These are phyloP conservation scores for Lodderomyces beijingensis DNA, from an alignment of 1,139 yeast genomes.

Conservation along the genomic window DNA sequence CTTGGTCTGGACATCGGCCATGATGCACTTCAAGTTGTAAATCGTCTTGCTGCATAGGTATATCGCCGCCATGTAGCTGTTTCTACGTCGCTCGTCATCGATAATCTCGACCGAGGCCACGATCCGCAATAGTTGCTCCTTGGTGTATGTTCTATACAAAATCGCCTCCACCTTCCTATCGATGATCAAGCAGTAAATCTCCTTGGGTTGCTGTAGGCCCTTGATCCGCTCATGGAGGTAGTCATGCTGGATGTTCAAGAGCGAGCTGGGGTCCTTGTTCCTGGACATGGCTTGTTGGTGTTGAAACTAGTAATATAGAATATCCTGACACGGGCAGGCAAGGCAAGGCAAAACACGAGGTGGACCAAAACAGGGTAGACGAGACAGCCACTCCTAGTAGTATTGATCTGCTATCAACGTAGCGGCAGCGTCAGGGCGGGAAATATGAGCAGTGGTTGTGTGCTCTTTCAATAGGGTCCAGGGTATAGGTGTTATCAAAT, in stretches of 20 bases:
- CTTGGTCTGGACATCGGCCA: slow-evolving; percentile 37
- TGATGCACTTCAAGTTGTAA: slow-evolving; percentile 38
- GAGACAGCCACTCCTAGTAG: no score
- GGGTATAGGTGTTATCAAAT: no score
- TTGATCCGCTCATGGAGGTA: slow-evolving; percentile 35
- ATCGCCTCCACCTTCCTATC: slow-evolving; percentile 36
- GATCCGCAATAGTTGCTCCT: slow-evolving; percentile 35
- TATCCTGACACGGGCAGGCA: slow-evolving; percentile 1
- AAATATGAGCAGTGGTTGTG: no score
- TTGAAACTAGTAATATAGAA: no score
- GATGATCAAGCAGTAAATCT: slow-evolving; percentile 34
- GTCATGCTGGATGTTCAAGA: slow-evolving; percentile 31
- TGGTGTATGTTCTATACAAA: slow-evolving; percentile 31
- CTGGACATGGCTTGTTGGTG: slow-evolving; percentile 12
- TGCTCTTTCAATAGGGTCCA: no score
- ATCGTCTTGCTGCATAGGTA: slow-evolving; percentile 36
- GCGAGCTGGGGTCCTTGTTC: slow-evolving; percentile 31
- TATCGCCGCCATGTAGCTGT: slow-evolving; percentile 38
- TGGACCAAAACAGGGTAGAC: not conserved
- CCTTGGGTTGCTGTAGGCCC: slow-evolving; percentile 29
- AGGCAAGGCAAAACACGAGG: not conserved
- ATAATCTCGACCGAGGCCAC: slow-evolving; percentile 41
- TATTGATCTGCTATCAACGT: no score
- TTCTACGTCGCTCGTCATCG: slow-evolving; percentile 33
- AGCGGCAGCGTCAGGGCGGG: no score